These are phyloP conservation scores for Gymnopilus dilepis DNA, from an alignment of 768 basidiomycete species.

Conservation along the genomic window DNA sequence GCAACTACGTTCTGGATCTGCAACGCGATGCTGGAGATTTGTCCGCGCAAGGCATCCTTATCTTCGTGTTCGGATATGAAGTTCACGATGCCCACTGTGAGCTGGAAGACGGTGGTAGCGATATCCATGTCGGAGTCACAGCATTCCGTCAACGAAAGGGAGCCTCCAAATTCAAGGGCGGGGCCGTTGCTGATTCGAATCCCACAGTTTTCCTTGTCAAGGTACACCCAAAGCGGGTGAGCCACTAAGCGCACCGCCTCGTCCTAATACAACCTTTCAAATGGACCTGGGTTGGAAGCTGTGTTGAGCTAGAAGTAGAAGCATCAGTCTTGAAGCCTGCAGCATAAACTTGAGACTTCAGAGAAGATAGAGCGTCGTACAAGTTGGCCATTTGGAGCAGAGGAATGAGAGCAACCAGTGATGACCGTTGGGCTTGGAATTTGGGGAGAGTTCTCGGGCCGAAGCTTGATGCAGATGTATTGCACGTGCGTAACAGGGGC, in stretches of 20 bases:
- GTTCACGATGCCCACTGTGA: constrained; percentile 20
- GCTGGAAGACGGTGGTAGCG: constrained; percentile 14
- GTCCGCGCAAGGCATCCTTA: constrained; percentile 13
- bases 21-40: constrained; percentile 20
- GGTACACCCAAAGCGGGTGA: background rate
- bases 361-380: too few species aligned
- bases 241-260: background rate
- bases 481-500: too few species aligned
- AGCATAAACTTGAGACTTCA: too few species aligned
- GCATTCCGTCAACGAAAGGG: background rate
- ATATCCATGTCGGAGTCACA: constrained; percentile 10
- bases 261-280: background rate
- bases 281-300: too few species aligned
- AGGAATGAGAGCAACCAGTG: too few species aligned
- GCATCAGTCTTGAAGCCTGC: too few species aligned
- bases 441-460: too few species aligned
- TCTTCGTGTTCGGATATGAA: constrained; percentile 23
- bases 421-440: too few species aligned
- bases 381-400: too few species aligned
- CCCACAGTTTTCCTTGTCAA: constrained; percentile 1
- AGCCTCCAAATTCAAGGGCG: background rate
- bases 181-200: background rate
- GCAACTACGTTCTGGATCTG: constrained; percentile 21
- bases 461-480: too few species aligned
- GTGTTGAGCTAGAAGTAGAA: background rate